Conservation (phyloP, 352 stramenopile species). For the Pythium vanterpoolii region DNA sequence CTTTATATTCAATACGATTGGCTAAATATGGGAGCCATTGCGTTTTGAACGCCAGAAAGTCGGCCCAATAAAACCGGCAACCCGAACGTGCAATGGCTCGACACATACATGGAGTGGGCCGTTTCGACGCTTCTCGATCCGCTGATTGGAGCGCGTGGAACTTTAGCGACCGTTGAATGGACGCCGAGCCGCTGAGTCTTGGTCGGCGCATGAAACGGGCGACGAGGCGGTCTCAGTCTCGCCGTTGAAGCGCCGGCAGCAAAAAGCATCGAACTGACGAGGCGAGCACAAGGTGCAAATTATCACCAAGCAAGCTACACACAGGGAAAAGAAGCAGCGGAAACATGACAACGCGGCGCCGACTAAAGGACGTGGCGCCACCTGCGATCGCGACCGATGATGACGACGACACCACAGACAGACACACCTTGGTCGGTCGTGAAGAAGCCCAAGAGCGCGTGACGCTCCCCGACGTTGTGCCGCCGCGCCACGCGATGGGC, state of each 20-base stretch:
- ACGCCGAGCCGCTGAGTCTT: background rate
- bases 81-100: background rate
- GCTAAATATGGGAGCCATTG: background rate
- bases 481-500: background rate
- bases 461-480: conserved; percentile 10
- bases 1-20: background rate
- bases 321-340: background rate
- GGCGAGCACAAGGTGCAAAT: background rate
- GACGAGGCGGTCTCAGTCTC: background rate
- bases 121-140: background rate
- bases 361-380: conserved; percentile 8
- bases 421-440: background rate
- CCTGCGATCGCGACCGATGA: conserved; percentile 5
- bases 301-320: background rate
- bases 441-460: conserved; percentile 1
- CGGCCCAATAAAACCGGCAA: background rate
- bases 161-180: background rate
- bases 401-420: background rate
- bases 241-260: background rate
- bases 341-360: conserved; percentile 10
- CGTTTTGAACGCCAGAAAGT: background rate
- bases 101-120: background rate
- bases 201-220: background rate
- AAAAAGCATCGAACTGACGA: background rate
- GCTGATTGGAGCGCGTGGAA: background rate